Evolutionary conservation across 2,329 filamentous ascomycete genomes (phyloP), one percentile per base, ranked within the genome.

Genomic region (Diplodia corticola): DNA sequence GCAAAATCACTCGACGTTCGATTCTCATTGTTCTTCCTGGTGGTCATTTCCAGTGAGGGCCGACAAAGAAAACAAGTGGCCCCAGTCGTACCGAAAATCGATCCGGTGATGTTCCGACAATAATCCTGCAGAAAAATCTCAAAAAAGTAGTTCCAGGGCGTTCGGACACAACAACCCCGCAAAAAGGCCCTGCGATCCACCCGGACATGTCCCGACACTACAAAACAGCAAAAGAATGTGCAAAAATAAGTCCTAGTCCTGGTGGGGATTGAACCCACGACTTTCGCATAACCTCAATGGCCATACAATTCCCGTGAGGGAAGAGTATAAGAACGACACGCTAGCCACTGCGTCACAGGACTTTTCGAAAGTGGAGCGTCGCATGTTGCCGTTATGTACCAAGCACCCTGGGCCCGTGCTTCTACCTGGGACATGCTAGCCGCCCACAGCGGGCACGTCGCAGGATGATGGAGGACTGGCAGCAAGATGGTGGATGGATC

Each of bases 251-350:
- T 67, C 68, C 51, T 74, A 72, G 69, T 71, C 75, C 75, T 73
- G 73, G 73, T 70, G 75, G 75, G 74, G 71, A 67, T 77, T 71
- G 75, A 77, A 76, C 75, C 75, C 75, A 70, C 74, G 75, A 77
- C 75, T 75, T 76, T 76, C 75, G 75, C 75, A 77, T 77, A 68
- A 69, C 75, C 74, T 69, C 69, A 71, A 69, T 64, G 50, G 65
- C 71, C 73, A 75, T 73, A 73, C 69, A 69, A 26, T 69, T 69
- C 65, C 64, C 49, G 20, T 13, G 9, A 65, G 65, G 68, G 71
- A 71, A 70, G 63, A 71, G 72, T 76, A 77, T 77, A 77, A 77
- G 75, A 77, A 76, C 75, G 74, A 76, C 71, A 73, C 74, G 74
- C 74, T 76, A 76, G 74, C 73, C 74, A 74, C 74, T 77, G 73